Evolutionary conservation across 495 filamentous ascomycete genomes (phyloP).

Genomic region (Trichoderma asperelloides): DNA sequence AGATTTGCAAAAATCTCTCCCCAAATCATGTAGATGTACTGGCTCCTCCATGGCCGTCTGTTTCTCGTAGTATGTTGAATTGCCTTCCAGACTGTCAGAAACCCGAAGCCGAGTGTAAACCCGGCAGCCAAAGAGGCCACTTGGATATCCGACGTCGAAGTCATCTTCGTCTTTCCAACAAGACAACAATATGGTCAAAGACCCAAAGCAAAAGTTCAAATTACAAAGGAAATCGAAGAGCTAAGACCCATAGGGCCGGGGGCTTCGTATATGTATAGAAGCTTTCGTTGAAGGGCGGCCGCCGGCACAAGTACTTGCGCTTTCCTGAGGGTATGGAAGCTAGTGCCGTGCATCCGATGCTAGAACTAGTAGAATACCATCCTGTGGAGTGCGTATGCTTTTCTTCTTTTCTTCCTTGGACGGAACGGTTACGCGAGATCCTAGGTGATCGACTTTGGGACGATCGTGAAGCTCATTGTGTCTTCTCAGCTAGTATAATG

Average conservation of each 20-base stretch:
- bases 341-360: not conserved
- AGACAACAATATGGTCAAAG: not conserved
- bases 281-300: not conserved
- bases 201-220: not conserved
- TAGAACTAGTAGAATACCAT: not conserved
- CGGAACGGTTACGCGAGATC: not conserved
- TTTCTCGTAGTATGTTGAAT: slow-evolving; percentile 24
- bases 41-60: slow-evolving; percentile 20
- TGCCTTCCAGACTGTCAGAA: slow-evolving; percentile 32
- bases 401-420: not conserved
- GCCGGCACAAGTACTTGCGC: not conserved
- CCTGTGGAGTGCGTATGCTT: not conserved
- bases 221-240: not conserved
- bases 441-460: not conserved
- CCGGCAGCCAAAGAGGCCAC: slow-evolving; percentile 30
- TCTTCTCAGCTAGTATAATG: not conserved
- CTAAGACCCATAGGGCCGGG: not conserved
- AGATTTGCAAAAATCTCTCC: slow-evolving; percentile 31
- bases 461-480: not conserved
- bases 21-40: slow-evolving; percentile 35
- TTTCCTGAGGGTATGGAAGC: not conserved
- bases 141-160: slow-evolving; percentile 9
- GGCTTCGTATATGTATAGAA: not conserved
- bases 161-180: not conserved
- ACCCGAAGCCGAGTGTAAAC: slow-evolving; percentile 34